Base-by-base conservation (phyloP, 805 yeast genomes). In the Metschnikowia gruessii region DNA sequence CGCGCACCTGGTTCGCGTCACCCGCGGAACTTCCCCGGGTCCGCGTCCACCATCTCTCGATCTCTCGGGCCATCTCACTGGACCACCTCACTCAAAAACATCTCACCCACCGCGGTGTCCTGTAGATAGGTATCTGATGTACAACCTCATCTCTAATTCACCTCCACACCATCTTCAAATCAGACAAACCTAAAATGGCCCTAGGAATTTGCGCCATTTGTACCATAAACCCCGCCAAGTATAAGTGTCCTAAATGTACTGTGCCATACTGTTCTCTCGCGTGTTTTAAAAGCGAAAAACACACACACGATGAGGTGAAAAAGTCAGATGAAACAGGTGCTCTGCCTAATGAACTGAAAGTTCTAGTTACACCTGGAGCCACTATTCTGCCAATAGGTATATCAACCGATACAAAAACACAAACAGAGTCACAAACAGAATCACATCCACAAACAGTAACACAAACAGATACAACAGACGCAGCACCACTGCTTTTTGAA, bases 181-280 rank as follows among this genome's bases (percentile, higher is more conserved):
- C 40, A 12, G n/a, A 3, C 8, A 24, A 8, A 2, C 5, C 15
- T 16, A 13, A 30, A 17, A 51, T 55, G 56, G 53, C 49, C 13
- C 40, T 49, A 7, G 58, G 58, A 24, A 42, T 61, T 58, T 76
- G 81, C 57, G 59, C 57, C 38, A 60, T 77, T 29, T 76, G 81
- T 53, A 39, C 53, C 13, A 54, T 24, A 3, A 53, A 52, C 4
- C 56, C 59, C 40, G 67, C 80, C 21, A 77, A 77, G 53, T 82
- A 82, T 63, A 77, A 72, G 55, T 82, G 87, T 49, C 84, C 87
- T 0, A 63, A 60, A 40, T 82, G 87, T 50, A 18, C 40, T 3
- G 46, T 61, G 48, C 72, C 60, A 5, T 72, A 72, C 52, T 87
- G 95, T 60, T 79, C 86, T 0, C 55, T 87, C 6, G 56, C 46